Percentiles rank a stretch among this genome's conserved stretches.
These are phyloP conservation scores for Trebouxia sp. DNA, from an alignment of 139 green algal species.

Conservation along the genomic window DNA sequence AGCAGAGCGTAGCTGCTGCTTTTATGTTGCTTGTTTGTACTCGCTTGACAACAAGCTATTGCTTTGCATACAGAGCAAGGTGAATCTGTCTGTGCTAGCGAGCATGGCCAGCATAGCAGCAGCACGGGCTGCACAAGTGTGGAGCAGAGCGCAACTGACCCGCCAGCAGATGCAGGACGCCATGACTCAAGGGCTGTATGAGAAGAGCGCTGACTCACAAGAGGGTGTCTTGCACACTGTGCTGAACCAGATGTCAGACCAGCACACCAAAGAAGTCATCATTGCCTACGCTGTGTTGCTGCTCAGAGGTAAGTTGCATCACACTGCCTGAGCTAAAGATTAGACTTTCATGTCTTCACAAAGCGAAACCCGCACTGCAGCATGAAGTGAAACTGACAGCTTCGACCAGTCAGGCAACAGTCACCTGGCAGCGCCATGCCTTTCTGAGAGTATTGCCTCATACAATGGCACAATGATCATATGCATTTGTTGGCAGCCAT, in stretches of 20 bases:
- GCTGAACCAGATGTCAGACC: constrained; percentile 62
- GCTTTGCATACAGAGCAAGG: constrained; percentile 32
- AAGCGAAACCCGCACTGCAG: too few species aligned
- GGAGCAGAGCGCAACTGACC: constrained; percentile 28
- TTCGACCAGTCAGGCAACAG: too few species aligned
- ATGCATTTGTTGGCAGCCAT: too few species aligned
- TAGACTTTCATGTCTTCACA: too few species aligned
- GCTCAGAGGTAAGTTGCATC: constrained; percentile 27
- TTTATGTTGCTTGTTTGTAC: too few species aligned
- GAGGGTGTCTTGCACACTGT: constrained; percentile 37
- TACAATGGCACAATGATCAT: too few species aligned
- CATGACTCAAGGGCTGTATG: constrained; percentile 40
- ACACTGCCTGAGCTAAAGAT: too few species aligned
- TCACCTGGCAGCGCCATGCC: too few species aligned
- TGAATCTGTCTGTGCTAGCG: constrained; percentile 41
- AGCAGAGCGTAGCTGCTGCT: too few species aligned
- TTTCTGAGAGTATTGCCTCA: too few species aligned
- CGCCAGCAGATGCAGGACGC: constrained; percentile 31
- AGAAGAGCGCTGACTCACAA: constrained; percentile 38
- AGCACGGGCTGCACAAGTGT: constrained; percentile 45
- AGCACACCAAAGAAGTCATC: constrained; percentile 63
- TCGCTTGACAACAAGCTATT: neutral
- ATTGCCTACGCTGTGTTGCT: constrained; percentile 62
- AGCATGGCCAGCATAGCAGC: constrained; percentile 35
- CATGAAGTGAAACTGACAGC: too few species aligned